Evolutionary conservation across 169 alveolate genomes (phyloP).

Genomic region (Amoebophrya sp.): DNA sequence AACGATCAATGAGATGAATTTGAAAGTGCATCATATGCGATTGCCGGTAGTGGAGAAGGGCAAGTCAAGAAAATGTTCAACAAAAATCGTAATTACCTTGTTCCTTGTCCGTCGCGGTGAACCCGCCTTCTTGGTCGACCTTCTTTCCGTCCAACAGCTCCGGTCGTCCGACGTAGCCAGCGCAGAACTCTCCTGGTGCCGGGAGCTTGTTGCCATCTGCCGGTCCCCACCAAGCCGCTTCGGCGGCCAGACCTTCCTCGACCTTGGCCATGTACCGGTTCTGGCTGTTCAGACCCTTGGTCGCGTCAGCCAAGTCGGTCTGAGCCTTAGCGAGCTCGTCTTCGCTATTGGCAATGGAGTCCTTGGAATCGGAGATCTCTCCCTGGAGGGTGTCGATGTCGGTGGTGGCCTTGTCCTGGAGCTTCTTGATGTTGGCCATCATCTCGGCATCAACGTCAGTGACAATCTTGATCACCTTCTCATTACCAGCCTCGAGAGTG

Average conservation of each 20-base stretch:
- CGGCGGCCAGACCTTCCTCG: slow-evolving; percentile 1
- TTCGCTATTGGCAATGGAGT: neutral
- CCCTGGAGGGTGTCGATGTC: neutral
- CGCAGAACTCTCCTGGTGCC: neutral
- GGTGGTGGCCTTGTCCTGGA: neutral
- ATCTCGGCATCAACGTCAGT: neutral
- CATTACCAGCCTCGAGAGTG: neutral
- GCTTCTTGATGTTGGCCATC: neutral
- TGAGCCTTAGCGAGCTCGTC: neutral
- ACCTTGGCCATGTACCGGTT: neutral
- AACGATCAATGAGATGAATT: too few species aligned
- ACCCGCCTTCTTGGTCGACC: neutral
- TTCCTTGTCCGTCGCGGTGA: neutral
- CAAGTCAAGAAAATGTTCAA: too few species aligned
- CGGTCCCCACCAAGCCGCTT: neutral
- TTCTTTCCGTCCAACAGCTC: neutral
- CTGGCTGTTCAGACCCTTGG: neutral
- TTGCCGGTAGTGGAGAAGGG: too few species aligned
- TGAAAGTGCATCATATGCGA: too few species aligned
- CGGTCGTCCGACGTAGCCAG: neutral
- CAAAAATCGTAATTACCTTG: too few species aligned
- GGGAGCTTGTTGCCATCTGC: neutral
- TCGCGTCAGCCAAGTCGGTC: slow-evolving; percentile 7
- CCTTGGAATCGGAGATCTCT: neutral
- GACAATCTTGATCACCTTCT: neutral